Base-by-base conservation (phyloP, 2,329 filamentous ascomycete genomes). In the Aspergillus sp. region DNA sequence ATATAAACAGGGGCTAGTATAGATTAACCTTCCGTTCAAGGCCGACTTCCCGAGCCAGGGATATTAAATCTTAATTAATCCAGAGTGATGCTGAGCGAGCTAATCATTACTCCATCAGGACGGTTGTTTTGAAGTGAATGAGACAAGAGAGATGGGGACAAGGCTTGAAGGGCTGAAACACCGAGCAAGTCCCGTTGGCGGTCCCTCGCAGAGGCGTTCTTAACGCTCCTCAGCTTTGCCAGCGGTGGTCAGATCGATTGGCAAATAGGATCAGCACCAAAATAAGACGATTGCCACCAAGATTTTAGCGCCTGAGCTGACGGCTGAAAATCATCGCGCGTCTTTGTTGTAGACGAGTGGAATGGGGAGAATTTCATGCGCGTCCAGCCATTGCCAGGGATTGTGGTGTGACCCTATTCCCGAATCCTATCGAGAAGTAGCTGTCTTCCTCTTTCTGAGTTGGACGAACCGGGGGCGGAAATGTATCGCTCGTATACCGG, bases 61-160 rank as follows among this genome's bases (percentile, higher is more conserved):
- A 41, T 41, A 54, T 48, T 54, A 19, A 47, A 48, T 54, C 44
- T 54, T 54, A 47, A 54, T 54, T 39, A 21, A 54, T 54, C 41
- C 33, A 33, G 11, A 47, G 41, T 40, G 39, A n/a, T 31, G 9
- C n/a, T 41, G 48, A 25, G 11, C 23, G 27, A 37, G 37, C 37
- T 45, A 23, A 45, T 41, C 19, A n/a, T 23, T 45, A n/a, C 31
- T 19, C 31, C 41, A 31, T 17, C 21, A 40, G 23, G 23, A 31
- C 44, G 52, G 52, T 15, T 9, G 52, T 54, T 54, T 54, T 35
- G 27, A 6, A 54, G 21, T 23, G 52, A 54, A 33, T 33, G 33
- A 33, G 12, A 14, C 37, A 17, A 44, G 37, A 25, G 41, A 47
- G 21, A 15, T 14, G 15, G 43, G 21, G 19, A 25, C 12, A 37